Evolutionary conservation across 495 filamentous ascomycete genomes (phyloP).

Genomic region (Xylaria intraflava): DNA sequence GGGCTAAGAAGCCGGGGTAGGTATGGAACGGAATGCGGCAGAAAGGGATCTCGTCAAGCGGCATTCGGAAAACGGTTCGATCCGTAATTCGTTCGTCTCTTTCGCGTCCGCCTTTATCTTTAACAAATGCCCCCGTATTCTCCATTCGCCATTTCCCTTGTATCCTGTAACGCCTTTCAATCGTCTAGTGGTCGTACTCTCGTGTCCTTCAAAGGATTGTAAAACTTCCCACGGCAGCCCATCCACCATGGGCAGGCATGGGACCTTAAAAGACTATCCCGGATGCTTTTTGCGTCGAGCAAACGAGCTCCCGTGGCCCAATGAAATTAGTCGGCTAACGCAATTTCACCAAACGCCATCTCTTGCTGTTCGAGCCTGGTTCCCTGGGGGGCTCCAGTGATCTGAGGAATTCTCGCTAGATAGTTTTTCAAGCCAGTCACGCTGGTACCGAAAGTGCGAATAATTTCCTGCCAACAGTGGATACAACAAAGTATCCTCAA

Average conservation of each 20-base stretch:
- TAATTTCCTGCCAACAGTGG: constrained; percentile 68
- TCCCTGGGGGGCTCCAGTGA: neutral
- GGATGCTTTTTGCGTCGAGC: neutral
- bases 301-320: neutral
- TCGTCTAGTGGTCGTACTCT: neutral
- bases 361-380: too few species aligned
- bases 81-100: constrained; percentile 5
- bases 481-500: constrained; percentile 52
- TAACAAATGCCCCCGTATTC: neutral
- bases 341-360: neutral
- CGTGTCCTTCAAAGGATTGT: neutral
- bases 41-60: constrained; percentile 7
- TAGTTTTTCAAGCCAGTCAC: constrained; percentile 37
- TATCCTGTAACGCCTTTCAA: constrained; percentile 2
- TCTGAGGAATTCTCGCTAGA: neutral
- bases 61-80: neutral
- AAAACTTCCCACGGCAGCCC: neutral
- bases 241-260: neutral
- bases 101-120: neutral
- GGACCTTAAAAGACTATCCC: neutral
- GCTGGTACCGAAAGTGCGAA: constrained; percentile 57
- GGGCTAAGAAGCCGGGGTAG: neutral
- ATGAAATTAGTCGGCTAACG: neutral
- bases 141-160: neutral
- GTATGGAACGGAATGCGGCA: constrained; percentile 1